Evolutionary conservation across 495 filamentous ascomycete genomes (phyloP).

Genomic region (Lichina pygmaea): DNA sequence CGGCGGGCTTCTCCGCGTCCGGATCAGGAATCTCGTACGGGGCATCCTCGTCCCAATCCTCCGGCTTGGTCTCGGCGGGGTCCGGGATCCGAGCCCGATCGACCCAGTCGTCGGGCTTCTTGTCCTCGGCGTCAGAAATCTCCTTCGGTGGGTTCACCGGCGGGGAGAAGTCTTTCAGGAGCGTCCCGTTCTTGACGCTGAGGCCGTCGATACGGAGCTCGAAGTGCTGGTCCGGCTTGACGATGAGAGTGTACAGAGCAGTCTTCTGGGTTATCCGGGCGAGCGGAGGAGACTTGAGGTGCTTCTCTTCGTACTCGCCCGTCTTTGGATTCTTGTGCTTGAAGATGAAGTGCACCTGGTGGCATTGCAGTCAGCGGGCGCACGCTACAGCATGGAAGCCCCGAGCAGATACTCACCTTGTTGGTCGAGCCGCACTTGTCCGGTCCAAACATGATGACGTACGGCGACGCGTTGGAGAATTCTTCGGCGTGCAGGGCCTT

Average conservation of each 20-base stretch:
- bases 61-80: constrained; percentile 83
- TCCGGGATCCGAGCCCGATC: constrained; percentile 76
- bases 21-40: constrained; percentile 88
- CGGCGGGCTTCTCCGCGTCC: constrained; percentile 71
- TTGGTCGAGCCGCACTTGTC: constrained; percentile 99
- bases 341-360: constrained; percentile 96
- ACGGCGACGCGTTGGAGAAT: constrained; percentile 91
- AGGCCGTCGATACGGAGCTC: constrained; percentile 76
- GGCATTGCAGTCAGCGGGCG: background rate
- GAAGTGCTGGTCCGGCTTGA: constrained; percentile 87
- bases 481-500: constrained; percentile 90
- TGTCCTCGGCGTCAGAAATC: constrained; percentile 91
- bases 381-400: background rate
- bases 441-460: constrained; percentile 99
- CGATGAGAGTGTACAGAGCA: constrained; percentile 83
- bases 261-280: constrained; percentile 76
- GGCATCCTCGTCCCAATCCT: constrained; percentile 98
- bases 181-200: constrained; percentile 59
- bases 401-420: constrained; percentile 30
- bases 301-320: constrained; percentile 99
- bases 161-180: constrained; percentile 84
- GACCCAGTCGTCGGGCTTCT: constrained; percentile 88
- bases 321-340: constrained; percentile 99
- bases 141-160: constrained; percentile 85
- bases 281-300: constrained; percentile 58